Evolutionary conservation across 257 asterid species (phyloP).

Genomic region (Rhazya stricta): DNA sequence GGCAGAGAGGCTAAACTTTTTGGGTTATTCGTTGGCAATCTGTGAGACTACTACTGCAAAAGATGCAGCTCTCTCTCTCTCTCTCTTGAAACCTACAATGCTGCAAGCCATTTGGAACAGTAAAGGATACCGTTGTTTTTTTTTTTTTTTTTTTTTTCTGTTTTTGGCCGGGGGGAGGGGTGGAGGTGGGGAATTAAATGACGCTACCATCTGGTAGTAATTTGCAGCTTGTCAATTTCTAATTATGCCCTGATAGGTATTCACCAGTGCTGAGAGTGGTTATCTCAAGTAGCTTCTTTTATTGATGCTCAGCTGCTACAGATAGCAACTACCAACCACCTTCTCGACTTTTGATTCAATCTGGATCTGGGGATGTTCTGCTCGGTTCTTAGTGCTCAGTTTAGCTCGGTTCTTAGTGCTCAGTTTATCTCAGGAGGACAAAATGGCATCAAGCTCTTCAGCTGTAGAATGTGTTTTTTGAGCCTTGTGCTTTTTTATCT

Average conservation of each 20-base stretch:
- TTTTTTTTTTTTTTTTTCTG: too few relatives aligned
- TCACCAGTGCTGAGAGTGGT: background rate
- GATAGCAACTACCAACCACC: background rate
- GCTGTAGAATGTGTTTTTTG: background rate
- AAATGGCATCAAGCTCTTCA: too few relatives aligned
- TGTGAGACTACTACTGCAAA: background rate
- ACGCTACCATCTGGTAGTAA: background rate
- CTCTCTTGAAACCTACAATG: background rate
- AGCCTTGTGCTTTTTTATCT: background rate
- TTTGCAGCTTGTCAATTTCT: background rate
- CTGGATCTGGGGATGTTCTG: background rate
- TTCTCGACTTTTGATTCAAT: background rate
- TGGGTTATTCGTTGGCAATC: background rate
- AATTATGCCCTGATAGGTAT: background rate
- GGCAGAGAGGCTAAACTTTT: background rate
- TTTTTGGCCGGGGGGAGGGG: too few relatives aligned
- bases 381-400: background rate
- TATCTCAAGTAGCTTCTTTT: background rate
- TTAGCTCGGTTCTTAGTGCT: too few relatives aligned
- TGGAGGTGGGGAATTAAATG: background rate
- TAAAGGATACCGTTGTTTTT: background rate
- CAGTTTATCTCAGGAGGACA: too few relatives aligned
- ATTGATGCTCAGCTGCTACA: background rate
- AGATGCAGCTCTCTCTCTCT: slow-evolving; percentile 1
- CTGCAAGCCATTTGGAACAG: background rate